These are phyloP conservation scores for Escallonia rubra DNA, from an alignment of 129 eudicot genomes.

Conservation along the genomic window DNA sequence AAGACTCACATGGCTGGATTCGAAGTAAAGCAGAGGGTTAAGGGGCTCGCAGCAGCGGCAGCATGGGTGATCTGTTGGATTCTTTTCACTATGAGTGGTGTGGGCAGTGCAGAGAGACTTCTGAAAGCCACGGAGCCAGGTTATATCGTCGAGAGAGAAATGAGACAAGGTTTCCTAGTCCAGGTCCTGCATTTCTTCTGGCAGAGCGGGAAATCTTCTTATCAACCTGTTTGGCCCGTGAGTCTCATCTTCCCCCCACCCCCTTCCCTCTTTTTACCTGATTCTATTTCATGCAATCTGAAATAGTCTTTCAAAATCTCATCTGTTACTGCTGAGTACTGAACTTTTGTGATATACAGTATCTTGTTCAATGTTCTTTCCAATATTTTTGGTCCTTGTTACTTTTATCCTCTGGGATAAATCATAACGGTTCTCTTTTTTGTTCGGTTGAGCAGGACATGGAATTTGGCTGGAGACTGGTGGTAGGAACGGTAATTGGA, in stretches of 20 bases:
- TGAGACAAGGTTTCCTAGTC: slow-evolving; percentile 7
- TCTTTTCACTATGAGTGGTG: slow-evolving; percentile 2
- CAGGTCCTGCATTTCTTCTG: slow-evolving; percentile 17
- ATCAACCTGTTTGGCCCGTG: slow-evolving; percentile 38
- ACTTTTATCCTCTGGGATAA: too few species aligned
- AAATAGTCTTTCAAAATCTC: too few species aligned
- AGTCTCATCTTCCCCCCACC: not conserved
- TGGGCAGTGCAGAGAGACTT: slow-evolving; percentile 19
- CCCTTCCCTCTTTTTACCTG: too few species aligned
- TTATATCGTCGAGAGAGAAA: slow-evolving; percentile 11
- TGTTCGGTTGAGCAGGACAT: slow-evolving; percentile 19
- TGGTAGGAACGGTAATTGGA: slow-evolving; percentile 22
- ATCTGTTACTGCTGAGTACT: too few species aligned
- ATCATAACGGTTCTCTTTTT: too few species aligned
- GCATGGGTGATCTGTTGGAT: slow-evolving; percentile 16
- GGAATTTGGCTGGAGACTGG: slow-evolving; percentile 29
- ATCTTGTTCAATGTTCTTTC: too few species aligned
- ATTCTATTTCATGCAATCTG: too few species aligned
- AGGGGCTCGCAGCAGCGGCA: not conserved
- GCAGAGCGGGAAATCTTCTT: slow-evolving; percentile 25
- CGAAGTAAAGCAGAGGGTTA: slow-evolving; percentile 5
- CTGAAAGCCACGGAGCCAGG: slow-evolving; percentile 8
- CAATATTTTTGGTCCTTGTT: too few species aligned
- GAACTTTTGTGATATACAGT: too few species aligned
- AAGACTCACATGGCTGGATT: not conserved